Evolutionary conservation across 1,284 basidiomycete genomes (phyloP).

Genomic region (Tilletiaria anomala): DNA sequence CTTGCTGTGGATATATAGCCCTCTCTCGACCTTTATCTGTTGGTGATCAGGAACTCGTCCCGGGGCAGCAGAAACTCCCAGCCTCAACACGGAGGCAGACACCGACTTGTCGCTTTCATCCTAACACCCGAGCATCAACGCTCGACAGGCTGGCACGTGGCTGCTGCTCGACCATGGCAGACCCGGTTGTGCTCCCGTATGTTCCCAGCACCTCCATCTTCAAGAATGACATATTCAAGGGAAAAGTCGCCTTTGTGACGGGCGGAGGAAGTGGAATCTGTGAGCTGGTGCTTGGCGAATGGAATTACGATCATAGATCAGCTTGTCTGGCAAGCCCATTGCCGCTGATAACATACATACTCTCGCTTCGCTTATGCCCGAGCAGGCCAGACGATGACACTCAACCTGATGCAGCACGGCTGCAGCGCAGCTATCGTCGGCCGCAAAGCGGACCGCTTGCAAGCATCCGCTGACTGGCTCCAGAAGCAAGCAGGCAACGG

Average conservation of each 20-base stretch:
- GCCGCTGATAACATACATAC: background rate
- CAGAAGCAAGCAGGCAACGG: conserved; percentile 51
- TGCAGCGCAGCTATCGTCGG: conserved; percentile 69
- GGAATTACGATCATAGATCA: no score
- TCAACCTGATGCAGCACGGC: conserved; percentile 60
- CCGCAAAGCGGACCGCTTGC: conserved; percentile 68
- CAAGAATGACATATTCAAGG: conserved; percentile 59
- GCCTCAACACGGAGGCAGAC: no score
- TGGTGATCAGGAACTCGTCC: no score
- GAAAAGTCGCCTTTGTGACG: conserved; percentile 86
- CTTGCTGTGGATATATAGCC: no score
- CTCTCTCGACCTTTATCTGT: no score
- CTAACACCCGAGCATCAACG: no score
- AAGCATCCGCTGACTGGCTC: conserved; percentile 57
- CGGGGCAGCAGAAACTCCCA: no score
- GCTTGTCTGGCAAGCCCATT: background rate
- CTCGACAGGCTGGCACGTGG: no score
- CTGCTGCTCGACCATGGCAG: conserved; percentile 2
- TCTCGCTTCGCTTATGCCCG: background rate
- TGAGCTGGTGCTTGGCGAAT: conserved; percentile 56
- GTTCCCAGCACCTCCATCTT: conserved; percentile 5
- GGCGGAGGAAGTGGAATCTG: conserved; percentile 58
- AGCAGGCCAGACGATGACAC: conserved; percentile 49
- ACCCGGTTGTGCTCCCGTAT: conserved; percentile 2
- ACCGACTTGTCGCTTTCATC: no score